A percentile compares a stretch with the other conserved stretches of the same genome.
phyloP scores from a whole-genome alignment of 208 protist genomes.

The Jaenimonas drosophilae region DNA sequence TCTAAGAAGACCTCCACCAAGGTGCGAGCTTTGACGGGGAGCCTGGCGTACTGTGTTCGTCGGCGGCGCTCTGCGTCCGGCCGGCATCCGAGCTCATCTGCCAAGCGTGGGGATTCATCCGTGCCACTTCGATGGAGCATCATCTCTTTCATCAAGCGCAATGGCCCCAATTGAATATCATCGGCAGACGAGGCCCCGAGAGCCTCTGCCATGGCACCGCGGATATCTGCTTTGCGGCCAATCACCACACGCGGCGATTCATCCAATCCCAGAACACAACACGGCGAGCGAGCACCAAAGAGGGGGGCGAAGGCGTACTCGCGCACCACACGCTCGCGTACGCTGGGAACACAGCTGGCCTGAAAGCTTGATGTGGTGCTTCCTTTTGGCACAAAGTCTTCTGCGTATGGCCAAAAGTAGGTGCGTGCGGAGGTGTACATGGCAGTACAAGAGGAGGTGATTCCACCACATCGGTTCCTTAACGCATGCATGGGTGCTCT shows the following conservation, averaged over 20 bases:
- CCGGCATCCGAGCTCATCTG: slow-evolving; percentile 14
- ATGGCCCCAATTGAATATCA: slow-evolving; percentile 30
- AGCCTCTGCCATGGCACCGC: slow-evolving; percentile 20
- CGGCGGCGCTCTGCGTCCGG: slow-evolving; percentile 12
- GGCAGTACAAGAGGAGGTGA: neutral
- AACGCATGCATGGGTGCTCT: too few relatives aligned
- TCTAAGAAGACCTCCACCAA: slow-evolving; percentile 49
- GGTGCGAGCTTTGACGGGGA: slow-evolving; percentile 37
- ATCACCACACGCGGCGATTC: slow-evolving; percentile 7
- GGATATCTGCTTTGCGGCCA: slow-evolving; percentile 11
- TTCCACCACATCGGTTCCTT: too few relatives aligned
- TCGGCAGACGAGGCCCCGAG: slow-evolving; percentile 7
- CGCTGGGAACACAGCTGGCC: slow-evolving; percentile 48
- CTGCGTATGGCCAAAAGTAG: slow-evolving; percentile 71
- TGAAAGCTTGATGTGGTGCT: slow-evolving; percentile 53
- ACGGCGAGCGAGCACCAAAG: slow-evolving; percentile 42
- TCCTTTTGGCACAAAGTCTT: slow-evolving; percentile 69
- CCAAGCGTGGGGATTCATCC: slow-evolving; percentile 40
- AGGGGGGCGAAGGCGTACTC: slow-evolving; percentile 75
- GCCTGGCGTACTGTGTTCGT: slow-evolving; percentile 22
- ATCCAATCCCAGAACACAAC: slow-evolving; percentile 50
- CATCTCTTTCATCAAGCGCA: slow-evolving; percentile 57
- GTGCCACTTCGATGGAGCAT: slow-evolving; percentile 39
- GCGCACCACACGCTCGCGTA: slow-evolving; percentile 40
- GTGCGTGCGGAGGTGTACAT: slow-evolving; percentile 12